These are phyloP conservation scores for Salix dunnii DNA, from an alignment of 345 rosid genomes.

Conservation along the genomic window DNA sequence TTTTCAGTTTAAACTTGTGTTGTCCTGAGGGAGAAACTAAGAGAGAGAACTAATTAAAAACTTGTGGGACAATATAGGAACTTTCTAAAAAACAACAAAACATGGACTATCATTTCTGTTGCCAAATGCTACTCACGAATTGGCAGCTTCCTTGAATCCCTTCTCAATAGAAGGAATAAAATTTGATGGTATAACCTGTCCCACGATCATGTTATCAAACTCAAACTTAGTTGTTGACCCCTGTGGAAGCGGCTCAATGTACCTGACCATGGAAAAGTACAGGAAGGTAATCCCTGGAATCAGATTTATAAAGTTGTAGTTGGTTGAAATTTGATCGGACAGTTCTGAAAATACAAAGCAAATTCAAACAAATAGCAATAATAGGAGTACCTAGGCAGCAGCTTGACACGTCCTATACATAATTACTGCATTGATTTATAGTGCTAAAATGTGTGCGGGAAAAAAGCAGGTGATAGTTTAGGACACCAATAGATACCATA, in stretches of 20 bases:
- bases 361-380: background rate
- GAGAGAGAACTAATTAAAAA: background rate
- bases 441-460: background rate
- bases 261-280: conserved; percentile 37
- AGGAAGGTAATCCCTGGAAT: background rate
- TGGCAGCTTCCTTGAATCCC: conserved; percentile 97
- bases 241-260: conserved; percentile 73
- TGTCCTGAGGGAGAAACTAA: background rate
- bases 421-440: background rate
- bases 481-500: background rate
- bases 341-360: background rate
- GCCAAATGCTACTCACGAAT: conserved; percentile 57
- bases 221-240: conserved; percentile 71
- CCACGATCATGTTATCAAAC: conserved; percentile 89
- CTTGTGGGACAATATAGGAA: background rate
- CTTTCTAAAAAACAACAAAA: background rate
- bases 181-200: conserved; percentile 93
- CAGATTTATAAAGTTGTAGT: background rate
- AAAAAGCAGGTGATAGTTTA: background rate
- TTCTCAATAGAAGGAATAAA: conserved; percentile 96
- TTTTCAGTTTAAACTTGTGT: background rate
- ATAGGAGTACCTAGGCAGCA: background rate
- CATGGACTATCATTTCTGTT: background rate
- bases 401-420: background rate
- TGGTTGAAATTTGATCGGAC: background rate